Evolutionary conservation across 2,329 filamentous ascomycete species (phyloP).

Genomic region (Seiridium unicorne): DNA sequence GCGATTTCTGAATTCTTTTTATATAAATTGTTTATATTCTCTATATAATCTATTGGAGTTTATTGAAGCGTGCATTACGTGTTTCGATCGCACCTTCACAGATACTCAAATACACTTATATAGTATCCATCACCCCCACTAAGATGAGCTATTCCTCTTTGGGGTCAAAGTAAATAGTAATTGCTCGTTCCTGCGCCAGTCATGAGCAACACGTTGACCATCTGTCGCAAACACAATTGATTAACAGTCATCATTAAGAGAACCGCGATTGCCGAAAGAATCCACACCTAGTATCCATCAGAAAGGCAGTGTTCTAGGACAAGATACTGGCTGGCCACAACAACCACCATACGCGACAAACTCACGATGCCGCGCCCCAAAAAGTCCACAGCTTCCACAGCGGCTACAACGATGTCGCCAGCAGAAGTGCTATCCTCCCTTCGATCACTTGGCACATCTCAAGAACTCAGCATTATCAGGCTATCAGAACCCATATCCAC

Average conservation of each 20-base stretch:
- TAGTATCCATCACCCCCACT: background rate
- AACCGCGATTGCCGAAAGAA: background rate
- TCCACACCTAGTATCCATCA: no score
- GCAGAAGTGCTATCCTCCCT: constrained; percentile 47
- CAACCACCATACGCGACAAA: background rate
- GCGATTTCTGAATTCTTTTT: no score
- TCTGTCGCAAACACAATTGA: background rate
- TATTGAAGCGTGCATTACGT: no score
- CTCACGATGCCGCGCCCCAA: constrained; percentile 2
- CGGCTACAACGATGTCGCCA: constrained; percentile 18
- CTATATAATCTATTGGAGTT: no score
- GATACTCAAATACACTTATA: background rate
- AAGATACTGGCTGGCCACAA: no score
- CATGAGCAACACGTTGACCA: background rate
- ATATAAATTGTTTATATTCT: no score
- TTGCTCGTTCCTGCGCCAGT: background rate
- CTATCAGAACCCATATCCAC: constrained; percentile 73
- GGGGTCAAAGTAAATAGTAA: constrained; percentile 38
- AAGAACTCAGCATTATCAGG: constrained; percentile 71
- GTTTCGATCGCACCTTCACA: no score
- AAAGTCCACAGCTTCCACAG: background rate
- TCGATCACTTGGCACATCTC: constrained; percentile 50
- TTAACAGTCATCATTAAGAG: background rate
- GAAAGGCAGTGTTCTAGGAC: background rate
- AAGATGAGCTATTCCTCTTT: constrained; percentile 20